Conservation (phyloP, 73 alveolate species). For the Symbiodinium natans region DNA sequence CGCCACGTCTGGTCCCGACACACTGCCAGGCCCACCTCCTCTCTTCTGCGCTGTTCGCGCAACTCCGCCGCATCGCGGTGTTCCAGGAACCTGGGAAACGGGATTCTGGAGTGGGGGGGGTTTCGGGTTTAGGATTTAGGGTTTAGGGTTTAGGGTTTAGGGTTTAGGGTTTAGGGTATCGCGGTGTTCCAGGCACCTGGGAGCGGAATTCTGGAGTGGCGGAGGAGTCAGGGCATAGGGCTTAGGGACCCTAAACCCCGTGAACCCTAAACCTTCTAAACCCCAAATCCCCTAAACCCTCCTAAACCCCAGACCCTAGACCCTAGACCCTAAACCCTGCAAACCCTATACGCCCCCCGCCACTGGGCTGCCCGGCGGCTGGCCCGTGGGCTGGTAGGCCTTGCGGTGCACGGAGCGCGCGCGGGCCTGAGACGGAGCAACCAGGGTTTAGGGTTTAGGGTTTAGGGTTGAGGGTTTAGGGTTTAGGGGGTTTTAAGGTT, state of each 20-base stretch:
- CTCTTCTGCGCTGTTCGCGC: slow-evolving; percentile 13
- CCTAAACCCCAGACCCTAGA: too few relatives aligned
- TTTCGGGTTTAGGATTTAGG: neutral
- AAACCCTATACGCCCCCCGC: neutral
- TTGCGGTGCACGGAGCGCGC: neutral
- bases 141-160: neutral
- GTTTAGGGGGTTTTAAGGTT: neutral
- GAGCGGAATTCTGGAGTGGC: too few relatives aligned
- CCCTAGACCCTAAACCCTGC: too few relatives aligned
- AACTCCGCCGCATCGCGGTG: neutral
- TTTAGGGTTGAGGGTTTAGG: neutral
- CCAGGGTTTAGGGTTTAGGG: neutral
- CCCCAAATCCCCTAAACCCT: too few relatives aligned
- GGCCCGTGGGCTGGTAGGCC: neutral
- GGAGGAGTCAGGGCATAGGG: too few relatives aligned
- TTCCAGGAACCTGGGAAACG: neutral
- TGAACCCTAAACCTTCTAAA: too few relatives aligned
- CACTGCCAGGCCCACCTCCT: too few relatives aligned
- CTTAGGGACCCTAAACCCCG: too few relatives aligned
- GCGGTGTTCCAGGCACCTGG: too few relatives aligned
- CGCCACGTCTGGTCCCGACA: too few relatives aligned
- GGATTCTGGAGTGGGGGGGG: too few relatives aligned
- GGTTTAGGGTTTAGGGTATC: neutral
- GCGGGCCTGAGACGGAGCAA: neutral
- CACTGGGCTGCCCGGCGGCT: neutral